phyloP scores from a whole-genome alignment of 305 asterid genomes.

The Fraxinus angustifolia region DNA sequence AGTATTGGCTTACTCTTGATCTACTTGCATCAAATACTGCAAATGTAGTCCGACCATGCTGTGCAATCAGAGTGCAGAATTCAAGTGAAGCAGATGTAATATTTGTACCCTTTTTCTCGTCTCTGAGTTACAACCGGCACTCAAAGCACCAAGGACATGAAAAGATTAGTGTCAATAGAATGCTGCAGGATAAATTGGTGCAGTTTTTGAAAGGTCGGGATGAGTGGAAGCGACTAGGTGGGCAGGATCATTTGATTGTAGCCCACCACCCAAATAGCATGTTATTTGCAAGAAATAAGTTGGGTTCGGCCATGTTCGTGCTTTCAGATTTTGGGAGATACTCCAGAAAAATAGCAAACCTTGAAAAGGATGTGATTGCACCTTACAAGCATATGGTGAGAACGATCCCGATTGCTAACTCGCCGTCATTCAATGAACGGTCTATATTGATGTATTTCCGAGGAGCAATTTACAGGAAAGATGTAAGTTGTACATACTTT shows the following conservation, averaged over 20 bases:
- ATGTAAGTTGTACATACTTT: constrained; percentile 48
- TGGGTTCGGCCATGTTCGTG: constrained; percentile 62
- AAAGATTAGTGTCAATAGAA: constrained; percentile 36
- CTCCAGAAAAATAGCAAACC: constrained; percentile 54
- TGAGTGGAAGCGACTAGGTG: constrained; percentile 63
- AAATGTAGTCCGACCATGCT: constrained; percentile 53
- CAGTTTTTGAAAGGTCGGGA: constrained; percentile 42
- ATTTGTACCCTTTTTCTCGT: constrained; percentile 78
- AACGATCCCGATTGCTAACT: constrained; percentile 32
- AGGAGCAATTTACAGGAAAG: constrained; percentile 87
- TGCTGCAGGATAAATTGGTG: constrained; percentile 63
- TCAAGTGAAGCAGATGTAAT: constrained; percentile 58
- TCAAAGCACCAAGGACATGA: constrained; percentile 45
- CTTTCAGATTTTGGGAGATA: constrained; percentile 89
- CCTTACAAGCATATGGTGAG: constrained; percentile 87
- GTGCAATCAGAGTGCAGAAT: constrained; percentile 50
- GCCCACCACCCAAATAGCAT: constrained; percentile 93
- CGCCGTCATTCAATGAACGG: constrained; percentile 49
- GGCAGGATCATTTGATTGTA: constrained; percentile 67
- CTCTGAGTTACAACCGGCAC: constrained; percentile 73
- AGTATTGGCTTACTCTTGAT: constrained; percentile 90
- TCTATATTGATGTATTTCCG: constrained; percentile 59
- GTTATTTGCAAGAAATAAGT: constrained; percentile 59
- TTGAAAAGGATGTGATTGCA: constrained; percentile 78
- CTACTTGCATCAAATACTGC: constrained; percentile 54